Percentiles rank a stretch among this genome's conserved stretches.
phyloP scores from a whole-genome alignment of 1,139 yeast species.

The Pichia kudriavzevii region DNA sequence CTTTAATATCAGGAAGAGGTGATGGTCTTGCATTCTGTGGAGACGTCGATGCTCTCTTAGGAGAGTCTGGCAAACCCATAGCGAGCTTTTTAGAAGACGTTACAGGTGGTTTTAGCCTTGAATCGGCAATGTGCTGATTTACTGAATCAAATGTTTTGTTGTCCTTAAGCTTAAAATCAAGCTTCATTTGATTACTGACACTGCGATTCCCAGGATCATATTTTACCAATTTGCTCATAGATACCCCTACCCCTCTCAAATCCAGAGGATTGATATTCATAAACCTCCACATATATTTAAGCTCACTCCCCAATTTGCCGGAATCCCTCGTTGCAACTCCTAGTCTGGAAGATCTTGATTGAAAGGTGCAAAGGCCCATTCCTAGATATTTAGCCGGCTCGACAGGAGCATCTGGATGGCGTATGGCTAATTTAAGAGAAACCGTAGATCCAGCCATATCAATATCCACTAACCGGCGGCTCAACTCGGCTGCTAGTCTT shows the following conservation, averaged over 20 bases:
- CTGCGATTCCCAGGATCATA: conserved; percentile 26
- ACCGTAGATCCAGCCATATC: conserved; percentile 49
- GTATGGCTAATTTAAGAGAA: conserved; percentile 55
- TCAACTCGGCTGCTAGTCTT: conserved; percentile 53
- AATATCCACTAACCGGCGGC: conserved; percentile 41
- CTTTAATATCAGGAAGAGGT: background rate
- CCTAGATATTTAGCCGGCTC: conserved; percentile 78
- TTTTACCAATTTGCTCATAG: conserved; percentile 47
- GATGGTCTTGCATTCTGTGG: background rate
- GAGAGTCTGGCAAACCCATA: too few relatives aligned
- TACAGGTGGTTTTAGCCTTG: background rate
- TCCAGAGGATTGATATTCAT: conserved; percentile 51
- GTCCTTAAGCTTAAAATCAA: conserved; percentile 31
- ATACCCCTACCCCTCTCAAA: conserved; percentile 72
- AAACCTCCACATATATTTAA: conserved; percentile 49
- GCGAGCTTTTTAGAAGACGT: background rate
- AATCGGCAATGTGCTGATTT: too few relatives aligned
- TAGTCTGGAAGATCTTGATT: conserved; percentile 51
- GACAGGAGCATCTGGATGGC: conserved; percentile 60
- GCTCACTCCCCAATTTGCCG: conserved; percentile 55
- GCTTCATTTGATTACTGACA: conserved; percentile 34
- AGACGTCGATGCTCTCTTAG: background rate
- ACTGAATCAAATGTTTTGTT: background rate
- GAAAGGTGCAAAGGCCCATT: conserved; percentile 68
- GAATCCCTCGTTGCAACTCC: conserved; percentile 58